Base-by-base conservation (phyloP, 225 moss, liverwort and hornwort genomes). In the Climacium dendroides region DNA sequence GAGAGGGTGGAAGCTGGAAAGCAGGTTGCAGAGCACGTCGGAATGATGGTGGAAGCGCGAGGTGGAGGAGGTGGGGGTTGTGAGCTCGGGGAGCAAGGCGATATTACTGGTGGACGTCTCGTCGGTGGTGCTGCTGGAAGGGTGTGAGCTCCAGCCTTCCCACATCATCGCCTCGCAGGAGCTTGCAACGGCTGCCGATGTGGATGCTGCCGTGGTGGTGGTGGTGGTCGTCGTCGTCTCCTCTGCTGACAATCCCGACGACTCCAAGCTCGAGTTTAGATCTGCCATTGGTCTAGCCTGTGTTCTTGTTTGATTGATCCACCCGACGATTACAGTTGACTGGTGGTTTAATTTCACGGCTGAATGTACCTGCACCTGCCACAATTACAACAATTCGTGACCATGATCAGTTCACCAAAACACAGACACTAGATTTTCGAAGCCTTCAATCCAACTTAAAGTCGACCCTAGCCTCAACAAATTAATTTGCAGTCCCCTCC, bases 71-170 rank as follows among this genome's bases (percentile, higher is more conserved):
- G 85, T 18, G 6, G 52, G 62, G 14, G 82, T 20, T 10, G 63
- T 47, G 22, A 92, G 87, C 59, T 92, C 90, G 13, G 89, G 89
- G 20, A 92, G 89, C 7, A 81, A 37, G 5, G 59, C 20, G 13
- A 58, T 57, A 61, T 37, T 83, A 83, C 69, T 87, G 34, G 89
- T 93, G 37, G 91, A 87, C 4, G 87, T 70, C 24, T 90, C 91
- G 77, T 88, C 91, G 6, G 83, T 77, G 5, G 62, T 72, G 16
- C 86, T 83, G 28, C 12, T 62, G 17, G 52, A 85, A 12, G 87
- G 57, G 24, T 88, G 86, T 20, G 85, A 84, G 16, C 71, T 78
- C 93, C 91, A 93, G 26, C 89, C 89, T 50, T 93, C 93, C 93
- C 92, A 92, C 34, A 90, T 64, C 86, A 92, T 86, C 19, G 86